These are phyloP conservation scores for Aquilaria agallochum DNA, from an alignment of 441 rosid species.

Conservation along the genomic window DNA sequence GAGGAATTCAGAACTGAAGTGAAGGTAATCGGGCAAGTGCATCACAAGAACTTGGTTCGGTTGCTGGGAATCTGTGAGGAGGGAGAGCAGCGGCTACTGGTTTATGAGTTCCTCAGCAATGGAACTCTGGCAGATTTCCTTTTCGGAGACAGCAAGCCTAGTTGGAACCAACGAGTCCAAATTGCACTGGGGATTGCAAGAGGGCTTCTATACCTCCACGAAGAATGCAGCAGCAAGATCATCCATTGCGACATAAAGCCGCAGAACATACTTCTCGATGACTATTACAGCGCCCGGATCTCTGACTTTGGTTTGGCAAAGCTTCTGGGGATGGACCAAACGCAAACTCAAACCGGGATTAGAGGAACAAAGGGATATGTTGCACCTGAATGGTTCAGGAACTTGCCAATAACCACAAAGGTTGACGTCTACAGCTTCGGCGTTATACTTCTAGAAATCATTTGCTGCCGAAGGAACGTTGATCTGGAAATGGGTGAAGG, in stretches of 20 bases:
- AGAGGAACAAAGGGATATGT: conserved; percentile 33
- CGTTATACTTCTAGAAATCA: conserved; percentile 25
- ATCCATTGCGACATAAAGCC: conserved; percentile 34
- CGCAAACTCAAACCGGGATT: conserved; percentile 21
- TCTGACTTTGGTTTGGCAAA: conserved; percentile 33
- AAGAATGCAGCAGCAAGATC: conserved; percentile 28
- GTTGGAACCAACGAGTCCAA: conserved; percentile 18
- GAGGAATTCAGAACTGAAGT: conserved; percentile 29
- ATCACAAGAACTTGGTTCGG: conserved; percentile 32
- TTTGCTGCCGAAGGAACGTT: conserved; percentile 18
- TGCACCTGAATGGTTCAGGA: conserved; percentile 33
- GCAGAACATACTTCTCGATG: conserved; percentile 30
- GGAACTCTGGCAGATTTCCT: conserved; percentile 20
- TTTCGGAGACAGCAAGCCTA: conserved; percentile 15
- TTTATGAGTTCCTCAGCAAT: conserved; percentile 28
- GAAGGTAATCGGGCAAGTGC: conserved; percentile 22
- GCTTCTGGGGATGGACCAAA: conserved; percentile 23
- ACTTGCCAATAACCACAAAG: conserved; percentile 18
- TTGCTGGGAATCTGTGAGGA: conserved; percentile 26
- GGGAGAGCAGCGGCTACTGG: conserved; percentile 20
- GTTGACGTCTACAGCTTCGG: conserved; percentile 32
- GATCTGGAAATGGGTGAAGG: conserved; percentile 2
- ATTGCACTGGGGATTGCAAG: conserved; percentile 19
- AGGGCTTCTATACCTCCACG: conserved; percentile 26
- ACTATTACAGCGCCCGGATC: conserved; percentile 11